A percentile compares a stretch with the other conserved stretches of the same genome.
Conservation (phyloP, 2,329 filamentous ascomycete species). For the Calonectria crousiana region DNA sequence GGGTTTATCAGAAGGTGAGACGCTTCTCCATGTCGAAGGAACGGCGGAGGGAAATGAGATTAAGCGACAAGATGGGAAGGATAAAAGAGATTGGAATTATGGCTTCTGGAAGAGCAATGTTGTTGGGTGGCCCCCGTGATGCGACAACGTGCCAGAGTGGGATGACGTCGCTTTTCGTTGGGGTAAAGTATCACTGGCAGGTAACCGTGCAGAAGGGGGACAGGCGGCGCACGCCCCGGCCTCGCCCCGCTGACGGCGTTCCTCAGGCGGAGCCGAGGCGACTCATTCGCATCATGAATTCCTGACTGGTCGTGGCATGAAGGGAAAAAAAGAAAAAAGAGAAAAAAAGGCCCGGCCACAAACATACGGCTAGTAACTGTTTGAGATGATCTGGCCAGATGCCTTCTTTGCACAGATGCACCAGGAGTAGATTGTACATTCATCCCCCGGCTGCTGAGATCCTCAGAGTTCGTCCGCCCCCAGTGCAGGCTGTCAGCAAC, state of each 20-base stretch:
- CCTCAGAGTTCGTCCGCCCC: constrained; percentile 16
- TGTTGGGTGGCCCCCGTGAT: constrained; percentile 42
- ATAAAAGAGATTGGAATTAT: constrained; percentile 27
- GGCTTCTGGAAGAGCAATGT: constrained; percentile 33
- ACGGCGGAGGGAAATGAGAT: not conserved
- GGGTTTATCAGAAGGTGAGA: constrained; percentile 10
- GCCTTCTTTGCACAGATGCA: not conserved
- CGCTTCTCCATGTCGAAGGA: constrained; percentile 11
- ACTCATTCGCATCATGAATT: constrained; percentile 4
- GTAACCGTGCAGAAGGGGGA: constrained; percentile 8
- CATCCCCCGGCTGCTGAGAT: constrained; percentile 6
- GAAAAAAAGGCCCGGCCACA: not conserved
- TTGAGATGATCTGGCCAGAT: not conserved
- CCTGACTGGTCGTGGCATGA: not conserved
- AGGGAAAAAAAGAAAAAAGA: too few relatives aligned
- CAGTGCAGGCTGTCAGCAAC: not conserved
- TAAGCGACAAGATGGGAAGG: not conserved
- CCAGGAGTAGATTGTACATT: constrained; percentile 4
- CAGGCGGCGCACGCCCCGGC: constrained; percentile 15
- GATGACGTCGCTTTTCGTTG: constrained; percentile 48
- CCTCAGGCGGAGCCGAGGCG: constrained; percentile 22
- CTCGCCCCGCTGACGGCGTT: constrained; percentile 20
- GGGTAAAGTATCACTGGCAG: constrained; percentile 35
- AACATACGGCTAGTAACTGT: not conserved
- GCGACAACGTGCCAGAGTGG: constrained; percentile 34